Base-by-base conservation (phyloP, 2,329 filamentous ascomycete genomes). In the Xylaria sp. region DNA sequence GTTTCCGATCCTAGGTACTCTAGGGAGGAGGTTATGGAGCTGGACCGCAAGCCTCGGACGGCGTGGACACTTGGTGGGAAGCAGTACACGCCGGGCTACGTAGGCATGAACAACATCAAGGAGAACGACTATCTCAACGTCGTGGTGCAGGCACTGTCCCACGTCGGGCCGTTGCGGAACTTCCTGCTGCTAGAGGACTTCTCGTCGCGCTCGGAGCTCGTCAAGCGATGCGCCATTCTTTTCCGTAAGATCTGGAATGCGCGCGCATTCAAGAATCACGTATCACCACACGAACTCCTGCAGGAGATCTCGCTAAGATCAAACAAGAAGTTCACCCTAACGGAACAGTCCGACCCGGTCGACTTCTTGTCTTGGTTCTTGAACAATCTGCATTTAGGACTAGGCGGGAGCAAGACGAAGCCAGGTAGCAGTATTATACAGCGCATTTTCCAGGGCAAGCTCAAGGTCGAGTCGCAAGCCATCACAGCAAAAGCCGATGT, bases 51-150 rank as follows among this genome's bases (percentile, higher is more conserved):
- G 72, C 83, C 84, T 61, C 85, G 85, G 76, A 85, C 83, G 19
- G 88, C 89, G 53, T 94, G 91, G 87, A 95, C 97, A 75, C 85
- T 98, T 50, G 85, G 86, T 58, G 93, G 93, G 71, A 93, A 92
- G 80, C 89, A 92, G 78, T 99, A 99, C 81, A 91, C 91, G 72
- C 96, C 96, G 21, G 95, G 96, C 5, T 99, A 94, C 78, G 93
- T 99, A 69, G 96, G 96, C 73, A 97, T 99, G 93, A 99, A 99
- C 86, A 99, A 99, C 82, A 98, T 99, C 85, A 99, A 99, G 81
- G 93, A 96, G 67, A 99, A 99, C 82, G 96, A 99, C 83, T 99
- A 99, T 82, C 87, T 98, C 77, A 99, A 99, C 78, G 95, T 97
- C 30, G 88, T 98, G 2, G 91, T 97, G 57, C 96, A 99, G 80